Evolutionary conservation across 2,329 filamentous ascomycete species (phyloP).

Genomic region (Pseudocercospora crystallina): DNA sequence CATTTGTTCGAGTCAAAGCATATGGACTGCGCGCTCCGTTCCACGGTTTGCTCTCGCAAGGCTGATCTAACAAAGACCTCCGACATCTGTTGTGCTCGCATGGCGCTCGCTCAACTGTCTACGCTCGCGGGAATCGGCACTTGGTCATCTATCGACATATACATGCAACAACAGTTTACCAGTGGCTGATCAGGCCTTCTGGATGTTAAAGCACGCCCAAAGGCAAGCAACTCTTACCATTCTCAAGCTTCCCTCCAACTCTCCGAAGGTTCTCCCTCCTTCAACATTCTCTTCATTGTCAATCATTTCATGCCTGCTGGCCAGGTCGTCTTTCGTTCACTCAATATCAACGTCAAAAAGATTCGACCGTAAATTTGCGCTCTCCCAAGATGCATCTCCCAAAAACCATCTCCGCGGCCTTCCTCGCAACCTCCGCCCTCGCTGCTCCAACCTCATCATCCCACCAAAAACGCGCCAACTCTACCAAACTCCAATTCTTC

Average conservation of each 20-base stretch:
- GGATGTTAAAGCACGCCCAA: not conserved
- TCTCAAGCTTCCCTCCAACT: not conserved
- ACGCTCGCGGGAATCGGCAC: not conserved
- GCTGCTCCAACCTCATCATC: too few species aligned
- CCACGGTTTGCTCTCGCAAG: too few species aligned
- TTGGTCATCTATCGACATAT: not conserved
- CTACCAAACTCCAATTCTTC: constrained; percentile 34
- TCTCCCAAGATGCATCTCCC: too few species aligned
- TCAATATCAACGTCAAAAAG: not conserved
- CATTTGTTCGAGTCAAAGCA: too few species aligned
- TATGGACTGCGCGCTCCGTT: too few species aligned
- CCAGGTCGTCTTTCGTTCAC: not conserved
- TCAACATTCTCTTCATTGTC: not conserved
- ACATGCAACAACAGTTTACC: not conserved
- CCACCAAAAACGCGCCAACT: too few species aligned
- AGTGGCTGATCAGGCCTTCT: not conserved
- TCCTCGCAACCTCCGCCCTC: too few species aligned
- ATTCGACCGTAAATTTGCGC: not conserved
- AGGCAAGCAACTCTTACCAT: not conserved
- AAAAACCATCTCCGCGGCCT: too few species aligned
- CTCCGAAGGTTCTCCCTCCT: not conserved
- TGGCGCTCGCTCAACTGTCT: not conserved
- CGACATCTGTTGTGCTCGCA: not conserved
- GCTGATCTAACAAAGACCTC: not conserved
- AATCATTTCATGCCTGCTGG: not conserved